Evolutionary conservation across 495 filamentous ascomycete genomes (phyloP).

Genomic region (Neurospora sp.): DNA sequence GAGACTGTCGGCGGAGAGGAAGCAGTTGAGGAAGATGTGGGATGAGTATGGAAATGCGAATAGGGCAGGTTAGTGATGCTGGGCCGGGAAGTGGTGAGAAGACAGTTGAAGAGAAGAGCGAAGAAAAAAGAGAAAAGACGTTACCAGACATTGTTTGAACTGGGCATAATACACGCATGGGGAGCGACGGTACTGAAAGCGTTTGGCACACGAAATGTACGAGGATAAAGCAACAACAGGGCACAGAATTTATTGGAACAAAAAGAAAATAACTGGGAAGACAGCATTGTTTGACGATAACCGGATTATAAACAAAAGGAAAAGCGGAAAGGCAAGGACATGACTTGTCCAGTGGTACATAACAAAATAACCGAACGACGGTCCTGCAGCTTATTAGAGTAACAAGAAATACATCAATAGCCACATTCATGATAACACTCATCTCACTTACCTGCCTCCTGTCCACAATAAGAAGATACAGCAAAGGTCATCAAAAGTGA

Average conservation of each 20-base stretch:
- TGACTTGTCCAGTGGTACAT: background rate
- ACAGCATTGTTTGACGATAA: background rate
- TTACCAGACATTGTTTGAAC: background rate
- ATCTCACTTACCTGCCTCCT: too few relatives aligned
- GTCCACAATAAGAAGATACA: background rate
- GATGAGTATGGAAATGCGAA: background rate
- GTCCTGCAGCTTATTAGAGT: background rate
- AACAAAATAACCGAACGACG: background rate
- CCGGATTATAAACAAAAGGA: background rate
- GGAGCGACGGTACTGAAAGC: background rate
- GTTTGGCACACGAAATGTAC: background rate
- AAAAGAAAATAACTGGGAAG: background rate
- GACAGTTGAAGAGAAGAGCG: background rate
- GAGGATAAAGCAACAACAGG: background rate
- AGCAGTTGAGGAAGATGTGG: constrained; percentile 7
- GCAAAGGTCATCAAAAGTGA: background rate
- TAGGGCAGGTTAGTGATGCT: background rate
- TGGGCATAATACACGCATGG: background rate
- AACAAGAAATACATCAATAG: background rate
- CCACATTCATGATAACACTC: too few relatives aligned
- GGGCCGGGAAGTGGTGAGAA: background rate
- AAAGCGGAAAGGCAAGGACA: background rate
- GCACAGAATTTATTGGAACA: background rate
- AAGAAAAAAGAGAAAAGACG: too few relatives aligned
- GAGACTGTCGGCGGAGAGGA: constrained; percentile 7